Conservation (phyloP, 805 yeast species). For the Kodamaea jinghongensis region DNA sequence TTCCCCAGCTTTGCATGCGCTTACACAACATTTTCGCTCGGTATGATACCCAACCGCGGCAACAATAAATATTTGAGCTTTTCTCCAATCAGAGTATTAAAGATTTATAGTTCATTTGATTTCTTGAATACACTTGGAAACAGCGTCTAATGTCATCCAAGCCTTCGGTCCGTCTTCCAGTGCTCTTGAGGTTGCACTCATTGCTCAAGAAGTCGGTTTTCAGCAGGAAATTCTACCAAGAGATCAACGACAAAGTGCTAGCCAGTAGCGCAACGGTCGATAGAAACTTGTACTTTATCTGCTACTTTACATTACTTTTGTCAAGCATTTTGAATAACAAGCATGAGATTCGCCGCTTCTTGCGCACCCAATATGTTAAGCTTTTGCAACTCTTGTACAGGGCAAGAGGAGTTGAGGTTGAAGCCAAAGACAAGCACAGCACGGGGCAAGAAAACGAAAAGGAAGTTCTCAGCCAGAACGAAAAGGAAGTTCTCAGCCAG, state of each 20-base stretch:
- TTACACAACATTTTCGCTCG: too few species aligned
- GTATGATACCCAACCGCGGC: too few species aligned
- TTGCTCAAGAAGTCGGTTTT: slow-evolving; percentile 32
- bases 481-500: slow-evolving; percentile 2
- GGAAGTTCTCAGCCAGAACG: slow-evolving; percentile 4
- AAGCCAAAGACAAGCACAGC: too few species aligned
- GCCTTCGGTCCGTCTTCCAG: slow-evolving; percentile 19
- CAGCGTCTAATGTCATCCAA: background rate
- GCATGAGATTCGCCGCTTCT: slow-evolving; percentile 27
- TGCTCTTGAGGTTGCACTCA: slow-evolving; percentile 26
- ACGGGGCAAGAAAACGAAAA: background rate
- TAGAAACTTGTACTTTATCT: slow-evolving; percentile 38
- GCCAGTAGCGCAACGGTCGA: slow-evolving; percentile 34
- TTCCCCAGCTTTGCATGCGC: too few species aligned
- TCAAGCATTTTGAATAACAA: slow-evolving; percentile 39
- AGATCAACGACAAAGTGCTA: slow-evolving; percentile 39
- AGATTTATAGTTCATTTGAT: too few species aligned
- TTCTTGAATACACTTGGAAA: too few species aligned
- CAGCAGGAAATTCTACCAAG: slow-evolving; percentile 39
- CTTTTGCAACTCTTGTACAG: slow-evolving; percentile 15
- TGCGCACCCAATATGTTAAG: slow-evolving; percentile 25
- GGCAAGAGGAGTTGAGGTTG: background rate
- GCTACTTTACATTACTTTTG: slow-evolving; percentile 40
- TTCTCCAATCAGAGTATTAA: too few species aligned
- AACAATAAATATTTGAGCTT: too few species aligned